A percentile compares a stretch with the other conserved stretches of the same genome.
Conservation (phyloP, 2,329 filamentous ascomycete species). For the Cordyceps tenuipes region DNA sequence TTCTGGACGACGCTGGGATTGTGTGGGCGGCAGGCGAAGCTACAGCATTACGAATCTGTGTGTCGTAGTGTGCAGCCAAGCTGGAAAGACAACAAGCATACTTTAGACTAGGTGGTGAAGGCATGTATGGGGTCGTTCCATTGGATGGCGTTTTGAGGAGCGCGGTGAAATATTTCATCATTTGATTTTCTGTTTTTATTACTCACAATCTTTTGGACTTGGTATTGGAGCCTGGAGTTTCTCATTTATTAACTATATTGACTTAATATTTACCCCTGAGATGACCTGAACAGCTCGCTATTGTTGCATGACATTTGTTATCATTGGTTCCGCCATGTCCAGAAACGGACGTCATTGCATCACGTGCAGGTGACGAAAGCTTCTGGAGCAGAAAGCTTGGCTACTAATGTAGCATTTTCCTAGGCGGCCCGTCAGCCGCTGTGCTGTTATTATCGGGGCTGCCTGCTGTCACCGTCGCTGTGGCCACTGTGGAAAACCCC, state of each 20-base stretch:
- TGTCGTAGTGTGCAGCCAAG: slow-evolving; percentile 57
- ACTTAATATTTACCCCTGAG: neutral
- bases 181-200: neutral
- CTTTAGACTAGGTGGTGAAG: slow-evolving; percentile 41
- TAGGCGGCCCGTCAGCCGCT: neutral
- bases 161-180: neutral
- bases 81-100: slow-evolving; percentile 51
- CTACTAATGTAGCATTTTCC: neutral
- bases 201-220: neutral
- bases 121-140: neutral
- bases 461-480: neutral
- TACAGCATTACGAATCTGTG: slow-evolving; percentile 66
- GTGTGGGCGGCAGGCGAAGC: slow-evolving; percentile 43
- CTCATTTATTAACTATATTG: neutral
- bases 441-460: neutral
- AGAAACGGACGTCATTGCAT: neutral
- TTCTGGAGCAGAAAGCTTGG: neutral
- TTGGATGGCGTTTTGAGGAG: slow-evolving; percentile 7
- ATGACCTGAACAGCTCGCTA: no score
- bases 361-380: slow-evolving; percentile 8
- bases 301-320: neutral
- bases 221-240: neutral
- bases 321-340: neutral
- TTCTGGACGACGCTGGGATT: slow-evolving; percentile 84
- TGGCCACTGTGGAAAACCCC: slow-evolving; percentile 10